Evolutionary conservation across 2,329 filamentous ascomycete species (phyloP).

Genomic region (Aureobasidium sp.): DNA sequence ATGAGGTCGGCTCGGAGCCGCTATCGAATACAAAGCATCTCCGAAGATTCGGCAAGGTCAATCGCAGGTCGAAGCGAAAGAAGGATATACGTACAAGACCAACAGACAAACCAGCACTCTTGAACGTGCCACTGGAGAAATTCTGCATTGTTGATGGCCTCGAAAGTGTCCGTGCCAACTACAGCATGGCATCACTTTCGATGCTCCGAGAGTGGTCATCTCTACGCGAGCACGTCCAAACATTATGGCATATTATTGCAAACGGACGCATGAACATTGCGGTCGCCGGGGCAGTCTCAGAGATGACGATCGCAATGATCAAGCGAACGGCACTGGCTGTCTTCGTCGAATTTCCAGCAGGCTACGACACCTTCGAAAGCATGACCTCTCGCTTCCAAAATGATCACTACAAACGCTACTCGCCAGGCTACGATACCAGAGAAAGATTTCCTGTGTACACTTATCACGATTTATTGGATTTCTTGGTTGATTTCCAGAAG

Average conservation of each 20-base stretch:
- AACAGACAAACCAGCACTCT: rapidly evolving
- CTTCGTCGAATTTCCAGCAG: not conserved
- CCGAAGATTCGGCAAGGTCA: not conserved
- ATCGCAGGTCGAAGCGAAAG: not conserved
- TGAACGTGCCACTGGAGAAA: not conserved
- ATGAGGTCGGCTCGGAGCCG: not conserved
- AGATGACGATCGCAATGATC: not conserved
- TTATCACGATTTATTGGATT: not conserved
- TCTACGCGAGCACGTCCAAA: not conserved
- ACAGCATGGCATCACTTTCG: not conserved
- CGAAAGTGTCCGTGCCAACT: not conserved
- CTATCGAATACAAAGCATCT: not conserved
- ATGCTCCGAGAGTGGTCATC: not conserved
- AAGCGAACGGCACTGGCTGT: not conserved
- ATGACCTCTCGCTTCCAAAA: not conserved
- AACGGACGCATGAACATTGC: not conserved
- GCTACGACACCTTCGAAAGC: not conserved
- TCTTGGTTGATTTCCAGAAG: not conserved
- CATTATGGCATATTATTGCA: not conserved
- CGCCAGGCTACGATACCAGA: rapidly evolving
- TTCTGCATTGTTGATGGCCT: not conserved
- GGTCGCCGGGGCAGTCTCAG: not conserved
- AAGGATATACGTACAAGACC: not conserved
- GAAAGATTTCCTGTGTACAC: not conserved
- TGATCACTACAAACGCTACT: not conserved